Evolutionary conservation across 2,329 filamentous ascomycete species (phyloP).

Genomic region (Epichloe amarillans): DNA sequence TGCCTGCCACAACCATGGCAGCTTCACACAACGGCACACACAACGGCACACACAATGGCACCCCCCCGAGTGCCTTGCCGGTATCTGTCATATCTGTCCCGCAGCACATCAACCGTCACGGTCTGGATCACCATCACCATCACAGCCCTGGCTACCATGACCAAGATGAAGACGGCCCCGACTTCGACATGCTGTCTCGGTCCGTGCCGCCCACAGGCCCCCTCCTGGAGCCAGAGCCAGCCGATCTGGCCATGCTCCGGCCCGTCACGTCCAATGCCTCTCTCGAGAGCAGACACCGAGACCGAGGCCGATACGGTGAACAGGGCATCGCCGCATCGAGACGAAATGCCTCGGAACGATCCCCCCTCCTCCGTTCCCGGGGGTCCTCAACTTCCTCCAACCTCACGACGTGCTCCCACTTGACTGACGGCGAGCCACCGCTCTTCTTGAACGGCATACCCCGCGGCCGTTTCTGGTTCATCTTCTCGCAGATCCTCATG

Average conservation of each 20-base stretch:
- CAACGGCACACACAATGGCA: not conserved
- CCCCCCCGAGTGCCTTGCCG: not conserved
- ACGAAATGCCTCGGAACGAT: conserved; percentile 10
- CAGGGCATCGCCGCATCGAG: not conserved
- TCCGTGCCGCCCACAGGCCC: conserved; percentile 25
- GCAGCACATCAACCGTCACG: not conserved
- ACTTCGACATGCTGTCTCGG: conserved; percentile 19
- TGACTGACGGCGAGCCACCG: conserved; percentile 4
- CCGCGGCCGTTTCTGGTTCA: conserved; percentile 43
- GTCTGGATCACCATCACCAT: not conserved
- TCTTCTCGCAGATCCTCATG: conserved; percentile 46
- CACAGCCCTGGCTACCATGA: not conserved
- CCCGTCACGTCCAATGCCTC: conserved; percentile 8
- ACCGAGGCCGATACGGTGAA: not conserved
- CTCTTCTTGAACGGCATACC: conserved; percentile 33
- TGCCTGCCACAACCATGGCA: not conserved
- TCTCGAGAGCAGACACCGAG: not conserved
- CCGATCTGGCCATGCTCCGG: conserved; percentile 26
- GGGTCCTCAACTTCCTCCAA: conserved; percentile 1
- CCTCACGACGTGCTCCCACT: conserved; percentile 1
- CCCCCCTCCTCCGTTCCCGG: conserved; percentile 12
- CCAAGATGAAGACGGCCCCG: not conserved
- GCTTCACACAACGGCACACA: not conserved
- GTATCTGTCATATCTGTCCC: not conserved
- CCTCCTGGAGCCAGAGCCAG: conserved; percentile 28